These are phyloP conservation scores for Coniella lustricola DNA, from an alignment of 2,329 filamentous ascomycete genomes.

Conservation along the genomic window DNA sequence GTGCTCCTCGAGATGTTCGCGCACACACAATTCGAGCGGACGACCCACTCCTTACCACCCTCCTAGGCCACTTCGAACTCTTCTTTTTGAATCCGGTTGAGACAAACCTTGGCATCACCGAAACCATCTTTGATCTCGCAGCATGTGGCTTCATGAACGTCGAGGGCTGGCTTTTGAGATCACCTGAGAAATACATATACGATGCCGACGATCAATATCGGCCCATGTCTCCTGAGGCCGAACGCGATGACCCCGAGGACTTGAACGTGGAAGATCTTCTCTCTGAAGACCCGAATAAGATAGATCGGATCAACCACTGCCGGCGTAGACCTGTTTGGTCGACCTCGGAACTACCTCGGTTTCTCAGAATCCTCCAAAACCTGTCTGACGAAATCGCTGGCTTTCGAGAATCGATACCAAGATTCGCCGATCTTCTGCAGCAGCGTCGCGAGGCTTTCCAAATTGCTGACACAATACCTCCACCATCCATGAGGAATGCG, in stretches of 20 bases:
- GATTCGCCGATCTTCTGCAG: constrained; percentile 66
- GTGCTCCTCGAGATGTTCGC: constrained; percentile 53
- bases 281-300: constrained; percentile 33
- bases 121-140: constrained; percentile 73
- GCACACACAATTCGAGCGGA: constrained; percentile 56
- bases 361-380: constrained; percentile 51
- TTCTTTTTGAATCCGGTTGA: constrained; percentile 91
- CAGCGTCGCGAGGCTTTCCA: constrained; percentile 59
- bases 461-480: constrained; percentile 44
- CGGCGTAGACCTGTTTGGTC: constrained; percentile 48
- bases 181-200: constrained; percentile 58
- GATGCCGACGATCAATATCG: constrained; percentile 32
- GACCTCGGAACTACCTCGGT: constrained; percentile 40
- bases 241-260: constrained; percentile 26
- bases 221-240: constrained; percentile 16
- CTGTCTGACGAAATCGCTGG: constrained; percentile 55
- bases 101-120: constrained; percentile 81
- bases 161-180: constrained; percentile 83
- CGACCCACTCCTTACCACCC: constrained; percentile 57
- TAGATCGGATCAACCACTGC: constrained; percentile 43
- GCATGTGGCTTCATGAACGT: constrained; percentile 78
- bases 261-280: constrained; percentile 5
- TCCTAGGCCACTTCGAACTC: constrained; percentile 63
- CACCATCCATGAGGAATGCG: constrained; percentile 22
- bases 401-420: constrained; percentile 58